Base-by-base conservation (phyloP, 2,329 filamentous ascomycete species). In the Lomentospora prolificans region DNA sequence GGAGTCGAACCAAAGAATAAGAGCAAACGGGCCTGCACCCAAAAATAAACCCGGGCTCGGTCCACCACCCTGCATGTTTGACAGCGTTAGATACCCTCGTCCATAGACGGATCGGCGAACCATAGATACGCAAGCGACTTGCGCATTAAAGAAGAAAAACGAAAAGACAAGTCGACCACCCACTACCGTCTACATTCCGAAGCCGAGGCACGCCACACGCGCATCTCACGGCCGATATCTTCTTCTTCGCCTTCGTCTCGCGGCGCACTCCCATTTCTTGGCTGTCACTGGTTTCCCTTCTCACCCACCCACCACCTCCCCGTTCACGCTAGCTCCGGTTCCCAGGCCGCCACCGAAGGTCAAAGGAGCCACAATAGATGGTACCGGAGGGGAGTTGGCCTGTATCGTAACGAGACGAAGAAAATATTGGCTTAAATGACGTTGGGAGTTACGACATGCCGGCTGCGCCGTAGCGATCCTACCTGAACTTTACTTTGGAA, bases 341-440 rank as follows among this genome's bases (percentile, higher is more conserved):
- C n/a, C n/a, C n/a, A n/a, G n/a, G n/a, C n/a, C n/a, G n/a, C n/a
- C n/a, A n/a, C n/a, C n/a, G n/a, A n/a, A n/a, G n/a, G n/a, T n/a
- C n/a, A n/a, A n/a, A n/a, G n/a, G n/a, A n/a, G n/a, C n/a, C n/a
- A n/a, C n/a, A n/a, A n/a, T n/a, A n/a, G n/a, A n/a, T n/a, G n/a
- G n/a, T n/a, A n/a, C n/a, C n/a, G n/a, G n/a, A n/a, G n/a, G n/a
- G 33, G 12, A 3, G 33, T 39, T 39, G 33, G 17, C 14, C 14
- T 14, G 14, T 41, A 2, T 41, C 36, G 36, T 41, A 41, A 41
- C 36, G 36, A 41, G 36, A 41, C 36, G 36, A 41, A 41, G 36
- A 41, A 41, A 41, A 39, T n/a, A n/a, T n/a, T n/a, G n/a, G n/a
- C n/a, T 41, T 41, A 41, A 41, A 41, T 41, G 36, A 41, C 36